A percentile compares a stretch with the other conserved stretches of the same genome.
Evolutionary conservation across 495 filamentous ascomycete species (phyloP).

Genomic region (Penicillium lagena): DNA sequence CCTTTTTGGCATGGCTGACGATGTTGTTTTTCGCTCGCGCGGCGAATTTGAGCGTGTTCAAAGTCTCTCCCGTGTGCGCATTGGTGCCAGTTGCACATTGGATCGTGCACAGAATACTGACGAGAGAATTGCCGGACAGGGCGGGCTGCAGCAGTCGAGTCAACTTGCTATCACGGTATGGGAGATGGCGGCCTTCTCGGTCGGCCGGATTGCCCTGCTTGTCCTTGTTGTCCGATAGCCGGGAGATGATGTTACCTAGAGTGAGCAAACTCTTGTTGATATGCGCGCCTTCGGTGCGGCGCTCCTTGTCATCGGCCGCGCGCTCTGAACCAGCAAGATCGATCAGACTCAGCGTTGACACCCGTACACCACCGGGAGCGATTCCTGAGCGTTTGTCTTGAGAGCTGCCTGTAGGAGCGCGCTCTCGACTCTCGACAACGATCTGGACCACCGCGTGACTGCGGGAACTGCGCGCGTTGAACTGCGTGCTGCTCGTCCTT

Average conservation of each 20-base stretch:
- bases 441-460: slow-evolving; percentile 98
- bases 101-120: slow-evolving; percentile 95
- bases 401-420: slow-evolving; percentile 51
- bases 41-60: slow-evolving; percentile 96
- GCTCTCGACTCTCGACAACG: slow-evolving; percentile 92
- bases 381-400: slow-evolving; percentile 71
- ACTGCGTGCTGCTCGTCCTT: slow-evolving; percentile 87
- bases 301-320: slow-evolving; percentile 91
- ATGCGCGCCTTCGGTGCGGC: slow-evolving; percentile 89
- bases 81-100: slow-evolving; percentile 62
- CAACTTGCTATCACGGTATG: slow-evolving; percentile 95
- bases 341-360: slow-evolving; percentile 91
- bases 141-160: slow-evolving; percentile 90
- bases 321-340: slow-evolving; percentile 95
- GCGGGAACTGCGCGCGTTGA: slow-evolving; percentile 91
- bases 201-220: slow-evolving; percentile 68
- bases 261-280: slow-evolving; percentile 98
- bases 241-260: slow-evolving; percentile 88
- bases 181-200: slow-evolving; percentile 82
- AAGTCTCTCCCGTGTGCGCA: slow-evolving; percentile 75
- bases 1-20: slow-evolving; percentile 92
- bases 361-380: slow-evolving; percentile 83
- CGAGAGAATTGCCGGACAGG: slow-evolving; percentile 85
- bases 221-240: slow-evolving; percentile 78
- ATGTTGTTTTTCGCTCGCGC: slow-evolving; percentile 96